Percentiles rank a stretch among this genome's conserved stretches.
Conservation (phyloP, 2,329 filamentous ascomycete species). For the Diaporthe sp. region DNA sequence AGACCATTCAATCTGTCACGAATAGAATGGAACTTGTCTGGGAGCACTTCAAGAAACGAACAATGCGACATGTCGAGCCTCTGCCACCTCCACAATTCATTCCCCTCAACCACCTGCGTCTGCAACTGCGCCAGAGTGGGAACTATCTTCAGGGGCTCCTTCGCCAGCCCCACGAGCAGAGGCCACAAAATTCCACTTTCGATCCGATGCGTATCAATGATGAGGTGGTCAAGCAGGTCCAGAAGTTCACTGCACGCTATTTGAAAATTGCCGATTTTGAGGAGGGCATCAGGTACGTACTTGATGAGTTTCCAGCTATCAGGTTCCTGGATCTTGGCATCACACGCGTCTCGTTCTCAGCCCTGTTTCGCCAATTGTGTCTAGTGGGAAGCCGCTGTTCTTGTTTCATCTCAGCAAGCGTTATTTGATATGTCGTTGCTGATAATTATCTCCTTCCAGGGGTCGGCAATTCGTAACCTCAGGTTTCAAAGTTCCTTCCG, state of each 20-base stretch:
- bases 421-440: no score
- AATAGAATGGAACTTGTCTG: conserved; percentile 53
- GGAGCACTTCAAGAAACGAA: conserved; percentile 55
- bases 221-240: conserved; percentile 32
- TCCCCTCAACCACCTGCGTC: conserved; percentile 46
- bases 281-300: no score
- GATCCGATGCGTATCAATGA: neutral
- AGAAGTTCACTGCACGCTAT: conserved; percentile 29
- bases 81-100: conserved; percentile 54
- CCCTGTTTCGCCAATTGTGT: no score
- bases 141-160: conserved; percentile 48
- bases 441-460: no score
- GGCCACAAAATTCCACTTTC: neutral
- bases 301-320: no score
- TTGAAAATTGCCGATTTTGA: neutral
- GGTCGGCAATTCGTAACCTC: no score
- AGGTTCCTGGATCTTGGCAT: no score
- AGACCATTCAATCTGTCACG: conserved; percentile 49
- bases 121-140: conserved; percentile 59
- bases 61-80: conserved; percentile 53
- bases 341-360: no score
- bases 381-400: no score
- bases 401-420: no score
- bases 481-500: no score
- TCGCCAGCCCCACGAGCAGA: conserved; percentile 10